Conservation (phyloP, 2,329 filamentous ascomycete genomes). For the Sporothrix brunneoviolacea region DNA sequence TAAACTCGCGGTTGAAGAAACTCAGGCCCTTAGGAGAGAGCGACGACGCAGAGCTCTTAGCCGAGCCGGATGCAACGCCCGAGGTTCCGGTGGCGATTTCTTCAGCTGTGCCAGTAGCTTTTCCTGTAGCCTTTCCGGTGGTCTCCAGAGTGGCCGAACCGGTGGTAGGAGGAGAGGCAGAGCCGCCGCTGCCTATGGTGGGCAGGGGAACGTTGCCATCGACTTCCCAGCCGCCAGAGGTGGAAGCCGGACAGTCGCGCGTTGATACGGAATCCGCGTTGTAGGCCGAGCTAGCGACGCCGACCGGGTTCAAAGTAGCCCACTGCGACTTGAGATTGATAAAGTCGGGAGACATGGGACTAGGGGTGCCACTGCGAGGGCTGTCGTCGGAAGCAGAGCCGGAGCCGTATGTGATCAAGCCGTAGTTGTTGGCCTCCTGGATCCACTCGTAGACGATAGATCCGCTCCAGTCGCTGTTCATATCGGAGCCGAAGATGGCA, state of each 20-base stretch:
- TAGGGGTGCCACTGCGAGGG: constrained; percentile 65
- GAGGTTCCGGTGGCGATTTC: constrained; percentile 14
- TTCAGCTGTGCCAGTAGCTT: constrained; percentile 20
- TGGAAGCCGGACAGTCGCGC: constrained; percentile 64
- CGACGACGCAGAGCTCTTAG: constrained; percentile 24
- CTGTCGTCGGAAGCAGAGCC: constrained; percentile 56
- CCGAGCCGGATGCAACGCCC: constrained; percentile 9
- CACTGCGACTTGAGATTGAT: constrained; percentile 69
- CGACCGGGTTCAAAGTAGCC: constrained; percentile 63
- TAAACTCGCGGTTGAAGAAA: constrained; percentile 39
- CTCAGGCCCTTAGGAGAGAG: constrained; percentile 31
- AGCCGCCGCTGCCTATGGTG: constrained; percentile 51
- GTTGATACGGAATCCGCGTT: constrained; percentile 53
- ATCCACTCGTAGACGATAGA: constrained; percentile 90
- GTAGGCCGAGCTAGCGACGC: constrained; percentile 61
- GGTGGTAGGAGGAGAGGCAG: constrained; percentile 22
- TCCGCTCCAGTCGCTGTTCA: constrained; percentile 66
- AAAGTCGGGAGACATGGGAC: constrained; percentile 69
- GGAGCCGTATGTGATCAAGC: constrained; percentile 68
- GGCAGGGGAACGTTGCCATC: constrained; percentile 64
- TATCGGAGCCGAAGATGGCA: constrained; percentile 67
- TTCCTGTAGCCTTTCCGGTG: constrained; percentile 18
- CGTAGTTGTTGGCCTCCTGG: constrained; percentile 75
- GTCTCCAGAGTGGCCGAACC: constrained; percentile 18
- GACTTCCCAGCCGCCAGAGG: constrained; percentile 64